Evolutionary conservation across 2,329 filamentous ascomycete genomes (phyloP), one percentile per base, ranked within the genome.

Genomic region (Xylaria sp.): DNA sequence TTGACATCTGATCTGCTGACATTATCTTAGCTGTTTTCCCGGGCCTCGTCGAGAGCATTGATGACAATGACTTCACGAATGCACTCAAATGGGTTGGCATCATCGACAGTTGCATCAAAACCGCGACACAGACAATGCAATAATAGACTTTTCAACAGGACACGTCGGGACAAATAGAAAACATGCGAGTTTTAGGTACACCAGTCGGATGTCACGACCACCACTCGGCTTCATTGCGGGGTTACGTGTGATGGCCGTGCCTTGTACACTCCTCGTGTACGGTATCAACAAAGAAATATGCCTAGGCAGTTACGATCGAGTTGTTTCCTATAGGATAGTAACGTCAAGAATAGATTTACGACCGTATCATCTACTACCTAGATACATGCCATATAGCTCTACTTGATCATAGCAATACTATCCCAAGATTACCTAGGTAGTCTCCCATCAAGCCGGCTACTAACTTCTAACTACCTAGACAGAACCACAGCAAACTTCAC

Each of bases 1-100:
- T 20, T 28, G 7, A 39, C 2, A 32, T 44, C n/a, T 28, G 7
- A 55, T 32, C 23, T 44, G 57, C 67, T 65, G 44, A 66, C 34
- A 50, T 6, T 32, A 0, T 12, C 25, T 44, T 70, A 87, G 87
- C 87, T 61, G 88, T 90, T 15, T 90, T 89, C 79, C 89, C 89
- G 0, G 88, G 89, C 0, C 79, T 91, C 55, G 83, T 86, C 15
- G 89, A 91, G 78, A 89, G 87, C 63, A 89, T 91, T 68, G 88
- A 90, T 66, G 81, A 82, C 15, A 84, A 85, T 73, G 86, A 91
- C 75, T 90, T 84, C 75, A 80, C 77, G 18, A 89, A 89, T 67
- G 89, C 88, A 0, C 74, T 85, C 54, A 86, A 84, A 75, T 91
- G 89, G 89, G 83, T 86, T 1, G 81, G 79, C 20, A 90, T 91